Conservation (phyloP, 306 rosid species). For the Cicer cuneatum region DNA sequence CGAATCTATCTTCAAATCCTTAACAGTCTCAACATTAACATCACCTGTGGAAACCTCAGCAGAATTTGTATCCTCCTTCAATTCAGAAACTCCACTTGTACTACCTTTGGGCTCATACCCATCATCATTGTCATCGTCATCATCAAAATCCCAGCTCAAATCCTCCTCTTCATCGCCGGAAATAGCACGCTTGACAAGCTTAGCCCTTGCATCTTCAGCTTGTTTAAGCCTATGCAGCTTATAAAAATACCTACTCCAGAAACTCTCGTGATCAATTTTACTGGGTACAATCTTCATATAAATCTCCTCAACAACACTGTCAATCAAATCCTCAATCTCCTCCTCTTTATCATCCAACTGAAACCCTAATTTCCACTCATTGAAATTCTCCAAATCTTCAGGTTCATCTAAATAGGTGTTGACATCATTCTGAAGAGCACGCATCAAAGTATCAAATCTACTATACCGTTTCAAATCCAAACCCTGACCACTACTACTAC, state of each 20-base stretch:
- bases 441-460: slow-evolving; percentile 75
- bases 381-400: slow-evolving; percentile 67
- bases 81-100: slow-evolving; percentile 43
- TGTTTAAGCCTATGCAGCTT: slow-evolving; percentile 70
- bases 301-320: slow-evolving; percentile 60
- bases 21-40: slow-evolving; percentile 41
- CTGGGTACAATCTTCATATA: slow-evolving; percentile 65
- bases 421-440: slow-evolving; percentile 67
- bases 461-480: slow-evolving; percentile 67
- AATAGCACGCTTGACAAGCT: slow-evolving; percentile 80
- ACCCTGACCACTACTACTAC: slow-evolving; percentile 46
- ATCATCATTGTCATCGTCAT: slow-evolving; percentile 49
- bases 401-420: slow-evolving; percentile 80
- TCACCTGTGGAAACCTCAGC: slow-evolving; percentile 5
- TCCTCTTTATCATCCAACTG: slow-evolving; percentile 60
- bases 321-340: slow-evolving; percentile 66
- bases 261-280: slow-evolving; percentile 56
- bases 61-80: slow-evolving; percentile 34
- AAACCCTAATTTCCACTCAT: slow-evolving; percentile 77
- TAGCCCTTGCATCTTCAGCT: slow-evolving; percentile 79
- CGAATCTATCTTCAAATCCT: slow-evolving; percentile 43
- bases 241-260: slow-evolving; percentile 86
- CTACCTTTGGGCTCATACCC: slow-evolving; percentile 49
- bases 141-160: slow-evolving; percentile 95
- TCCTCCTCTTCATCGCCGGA: slow-evolving; percentile 81